A percentile compares a stretch with the other conserved stretches of the same genome.
phyloP scores from a whole-genome alignment of 495 filamentous ascomycete species.

The Cladorrhinum samala region DNA sequence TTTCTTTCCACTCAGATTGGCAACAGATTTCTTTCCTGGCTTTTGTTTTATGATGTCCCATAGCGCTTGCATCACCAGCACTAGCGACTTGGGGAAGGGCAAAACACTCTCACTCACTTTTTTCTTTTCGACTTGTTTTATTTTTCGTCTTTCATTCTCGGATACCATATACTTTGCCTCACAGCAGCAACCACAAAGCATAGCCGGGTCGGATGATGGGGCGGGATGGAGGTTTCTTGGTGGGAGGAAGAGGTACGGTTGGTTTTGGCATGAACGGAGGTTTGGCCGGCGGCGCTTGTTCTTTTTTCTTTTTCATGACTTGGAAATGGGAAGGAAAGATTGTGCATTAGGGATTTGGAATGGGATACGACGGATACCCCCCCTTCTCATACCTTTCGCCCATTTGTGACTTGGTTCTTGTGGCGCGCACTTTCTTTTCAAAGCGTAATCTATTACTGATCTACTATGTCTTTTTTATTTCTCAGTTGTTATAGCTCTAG shows the following conservation, averaged over 20 bases:
- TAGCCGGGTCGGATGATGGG: slow-evolving; percentile 16
- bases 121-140: slow-evolving; percentile 10
- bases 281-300: not conserved
- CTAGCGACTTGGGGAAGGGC: slow-evolving; percentile 9
- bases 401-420: slow-evolving; percentile 6
- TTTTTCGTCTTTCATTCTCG: slow-evolving; percentile 7
- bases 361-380: slow-evolving; percentile 23
- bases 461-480: slow-evolving; percentile 6
- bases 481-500: not conserved
- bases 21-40: slow-evolving; percentile 8
- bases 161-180: slow-evolving; percentile 31
- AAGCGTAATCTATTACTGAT: slow-evolving; percentile 1
- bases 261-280: slow-evolving; percentile 1
- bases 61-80: slow-evolving; percentile 14
- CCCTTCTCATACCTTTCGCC: not conserved
- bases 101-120: slow-evolving; percentile 17
- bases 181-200: slow-evolving; percentile 27
- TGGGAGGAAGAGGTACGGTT: no score
- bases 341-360: slow-evolving; percentile 11
- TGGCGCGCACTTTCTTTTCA: not conserved
- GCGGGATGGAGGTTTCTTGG: slow-evolving; percentile 6
- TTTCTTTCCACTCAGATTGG: slow-evolving; percentile 20
- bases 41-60: slow-evolving; percentile 5
- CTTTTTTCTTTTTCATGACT: not conserved
- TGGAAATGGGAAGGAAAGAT: slow-evolving; percentile 14